These are phyloP conservation scores for Fusarium subtropicale DNA, from an alignment of 2,329 filamentous ascomycete genomes.

Conservation along the genomic window DNA sequence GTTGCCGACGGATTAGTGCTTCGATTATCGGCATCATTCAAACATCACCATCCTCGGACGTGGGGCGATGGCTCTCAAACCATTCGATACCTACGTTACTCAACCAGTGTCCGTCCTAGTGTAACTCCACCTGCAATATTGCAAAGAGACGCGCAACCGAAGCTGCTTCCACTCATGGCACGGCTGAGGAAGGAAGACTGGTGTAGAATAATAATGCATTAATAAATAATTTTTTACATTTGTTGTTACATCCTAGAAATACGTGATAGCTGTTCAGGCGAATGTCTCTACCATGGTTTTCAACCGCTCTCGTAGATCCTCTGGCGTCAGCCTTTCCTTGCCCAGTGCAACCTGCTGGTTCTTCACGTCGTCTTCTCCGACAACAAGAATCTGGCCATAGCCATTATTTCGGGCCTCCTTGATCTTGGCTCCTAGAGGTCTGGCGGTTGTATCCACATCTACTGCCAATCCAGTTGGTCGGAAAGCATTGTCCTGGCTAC, in stretches of 20 bases:
- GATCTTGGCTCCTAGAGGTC: constrained; percentile 75
- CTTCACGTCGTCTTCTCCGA: constrained; percentile 75
- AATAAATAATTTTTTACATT: constrained; percentile 19
- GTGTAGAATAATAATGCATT: constrained; percentile 9
- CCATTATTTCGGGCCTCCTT: constrained; percentile 76
- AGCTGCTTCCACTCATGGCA: constrained; percentile 15
- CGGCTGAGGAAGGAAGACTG: constrained; percentile 8
- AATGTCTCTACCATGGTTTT: constrained; percentile 60
- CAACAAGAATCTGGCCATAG: constrained; percentile 78
- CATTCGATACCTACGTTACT: not conserved
- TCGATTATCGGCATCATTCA: not conserved
- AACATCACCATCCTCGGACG: not conserved
- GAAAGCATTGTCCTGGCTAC: constrained; percentile 57
- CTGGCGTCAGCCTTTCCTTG: constrained; percentile 58
- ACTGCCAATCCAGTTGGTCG: constrained; percentile 73
- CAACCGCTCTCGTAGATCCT: constrained; percentile 59
- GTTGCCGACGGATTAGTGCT: not conserved
- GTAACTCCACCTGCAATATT: not conserved
- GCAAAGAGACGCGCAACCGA: constrained; percentile 14
- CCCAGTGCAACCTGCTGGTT: constrained; percentile 63
- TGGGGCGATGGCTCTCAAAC: not conserved
- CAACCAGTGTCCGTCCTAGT: not conserved
- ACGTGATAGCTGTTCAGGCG: constrained; percentile 51
- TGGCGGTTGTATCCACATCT: constrained; percentile 74
- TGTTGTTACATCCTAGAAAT: constrained; percentile 8